A percentile compares a stretch with the other conserved stretches of the same genome.
phyloP scores from a whole-genome alignment of 1,284 basidiomycete species.

The Moniliophthora roreri region DNA sequence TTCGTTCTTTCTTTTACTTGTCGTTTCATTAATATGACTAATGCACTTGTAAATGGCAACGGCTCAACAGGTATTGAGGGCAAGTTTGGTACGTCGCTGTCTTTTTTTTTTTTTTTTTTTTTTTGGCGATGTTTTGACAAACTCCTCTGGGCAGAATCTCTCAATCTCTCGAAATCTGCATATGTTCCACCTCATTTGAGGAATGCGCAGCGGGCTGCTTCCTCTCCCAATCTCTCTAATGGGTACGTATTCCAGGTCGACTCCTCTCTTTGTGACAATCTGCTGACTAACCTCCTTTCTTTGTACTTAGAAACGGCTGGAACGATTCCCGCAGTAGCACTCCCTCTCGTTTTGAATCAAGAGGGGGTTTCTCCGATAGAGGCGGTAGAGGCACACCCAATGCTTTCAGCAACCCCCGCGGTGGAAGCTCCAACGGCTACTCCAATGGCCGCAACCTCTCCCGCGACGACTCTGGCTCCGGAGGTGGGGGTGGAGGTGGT shows the following conservation, averaged over 20 bases:
- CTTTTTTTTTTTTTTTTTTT: conserved; percentile 13
- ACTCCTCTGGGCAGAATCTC: conserved; percentile 43
- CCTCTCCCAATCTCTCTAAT: conserved; percentile 47
- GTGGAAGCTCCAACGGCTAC: conserved; percentile 48
- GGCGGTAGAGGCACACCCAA: conserved; percentile 38
- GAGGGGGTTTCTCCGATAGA: conserved; percentile 42
- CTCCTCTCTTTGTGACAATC: conserved; percentile 22
- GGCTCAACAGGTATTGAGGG: conserved; percentile 77
- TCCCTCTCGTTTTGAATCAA: conserved; percentile 38
- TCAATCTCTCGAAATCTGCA: conserved; percentile 80
- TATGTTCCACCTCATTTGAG: conserved; percentile 94
- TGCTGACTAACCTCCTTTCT: conserved; percentile 16
- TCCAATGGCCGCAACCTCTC: conserved; percentile 1
- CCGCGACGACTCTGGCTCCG: conserved; percentile 9
- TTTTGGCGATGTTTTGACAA: conserved; percentile 16
- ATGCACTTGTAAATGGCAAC: conserved; percentile 85
- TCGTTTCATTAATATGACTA: conserved; percentile 70
- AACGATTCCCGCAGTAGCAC: conserved; percentile 62
- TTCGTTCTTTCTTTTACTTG: conserved; percentile 20
- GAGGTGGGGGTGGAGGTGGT: conserved; percentile 30
- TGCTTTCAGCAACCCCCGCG: conserved; percentile 38
- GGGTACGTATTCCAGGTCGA: conserved; percentile 63
- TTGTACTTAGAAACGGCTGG: conserved; percentile 68
- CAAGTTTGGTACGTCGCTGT: conserved; percentile 67
- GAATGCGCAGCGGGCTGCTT: conserved; percentile 77